Conservation (phyloP, 306 rosid genomes). For the Rosa lucieae region DNA sequence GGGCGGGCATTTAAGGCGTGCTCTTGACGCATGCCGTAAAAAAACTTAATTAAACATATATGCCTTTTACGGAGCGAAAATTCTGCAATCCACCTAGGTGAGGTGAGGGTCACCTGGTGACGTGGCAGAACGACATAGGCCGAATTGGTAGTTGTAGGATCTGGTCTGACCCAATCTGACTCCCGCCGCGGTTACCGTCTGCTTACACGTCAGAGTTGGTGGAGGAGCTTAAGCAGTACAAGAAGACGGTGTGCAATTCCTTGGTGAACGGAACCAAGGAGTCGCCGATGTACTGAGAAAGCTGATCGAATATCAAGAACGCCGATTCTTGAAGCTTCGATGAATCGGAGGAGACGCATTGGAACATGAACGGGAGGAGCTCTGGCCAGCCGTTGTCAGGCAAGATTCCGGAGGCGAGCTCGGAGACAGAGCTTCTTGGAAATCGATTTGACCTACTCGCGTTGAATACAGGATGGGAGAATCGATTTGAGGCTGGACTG, state of each 20-base stretch:
- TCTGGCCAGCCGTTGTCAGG: slow-evolving; percentile 94
- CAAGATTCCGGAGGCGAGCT: slow-evolving; percentile 87
- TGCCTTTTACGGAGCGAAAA: too few species aligned
- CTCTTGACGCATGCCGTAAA: too few species aligned
- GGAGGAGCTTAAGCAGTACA: slow-evolving; percentile 62
- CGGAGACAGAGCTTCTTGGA: slow-evolving; percentile 86
- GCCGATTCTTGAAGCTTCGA: slow-evolving; percentile 84
- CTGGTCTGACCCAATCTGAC: too few species aligned
- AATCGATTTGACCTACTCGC: slow-evolving; percentile 66
- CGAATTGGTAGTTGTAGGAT: too few species aligned
- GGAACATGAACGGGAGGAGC: slow-evolving; percentile 83
- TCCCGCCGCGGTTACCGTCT: too few species aligned
- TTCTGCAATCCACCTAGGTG: too few species aligned
- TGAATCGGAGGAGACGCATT: slow-evolving; percentile 79
- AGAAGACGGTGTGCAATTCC: slow-evolving; percentile 70
- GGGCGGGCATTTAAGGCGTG: too few species aligned
- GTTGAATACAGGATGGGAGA: slow-evolving; percentile 66
- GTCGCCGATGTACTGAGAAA: slow-evolving; percentile 92
- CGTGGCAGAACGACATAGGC: too few species aligned
- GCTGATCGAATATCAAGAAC: slow-evolving; percentile 80
- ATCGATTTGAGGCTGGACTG: slow-evolving; percentile 80
- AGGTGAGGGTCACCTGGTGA: too few species aligned
- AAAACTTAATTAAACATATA: too few species aligned
- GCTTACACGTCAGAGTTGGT: slow-evolving; percentile 53
- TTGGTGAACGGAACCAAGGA: slow-evolving; percentile 71